Evolutionary conservation across 805 yeast species (phyloP).

Genomic region (Yarrowia alimentaria): DNA sequence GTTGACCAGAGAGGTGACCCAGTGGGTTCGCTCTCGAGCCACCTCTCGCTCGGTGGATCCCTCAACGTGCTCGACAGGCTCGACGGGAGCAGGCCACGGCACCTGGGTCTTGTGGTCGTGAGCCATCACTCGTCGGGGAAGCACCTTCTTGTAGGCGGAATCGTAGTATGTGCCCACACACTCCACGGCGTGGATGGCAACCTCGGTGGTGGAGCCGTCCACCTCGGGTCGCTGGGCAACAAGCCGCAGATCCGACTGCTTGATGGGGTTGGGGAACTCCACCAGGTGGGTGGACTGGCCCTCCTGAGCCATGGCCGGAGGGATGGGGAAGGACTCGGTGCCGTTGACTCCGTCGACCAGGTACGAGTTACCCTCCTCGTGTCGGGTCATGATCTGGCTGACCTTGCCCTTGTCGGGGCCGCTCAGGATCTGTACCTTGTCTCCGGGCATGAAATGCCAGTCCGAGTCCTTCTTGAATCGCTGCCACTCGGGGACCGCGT

Average conservation of each 20-base stretch:
- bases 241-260: constrained; percentile 60
- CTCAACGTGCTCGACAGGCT: constrained; percentile 47
- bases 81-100: constrained; percentile 84
- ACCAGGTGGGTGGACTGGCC: constrained; percentile 71
- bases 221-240: constrained; percentile 76
- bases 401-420: constrained; percentile 77
- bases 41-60: constrained; percentile 40
- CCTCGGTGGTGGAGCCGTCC: constrained; percentile 58
- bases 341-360: constrained; percentile 68
- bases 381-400: constrained; percentile 61
- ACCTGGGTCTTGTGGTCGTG: constrained; percentile 62
- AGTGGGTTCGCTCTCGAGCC: constrained; percentile 71
- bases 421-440: constrained; percentile 65
- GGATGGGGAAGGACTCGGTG: constrained; percentile 60
- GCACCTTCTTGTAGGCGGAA: constrained; percentile 62
- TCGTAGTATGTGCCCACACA: constrained; percentile 73
- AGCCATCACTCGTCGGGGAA: constrained; percentile 75
- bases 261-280: constrained; percentile 64
- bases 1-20: constrained; percentile 67
- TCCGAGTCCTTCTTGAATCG: constrained; percentile 48
- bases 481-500: constrained; percentile 39
- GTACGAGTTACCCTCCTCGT: constrained; percentile 59
- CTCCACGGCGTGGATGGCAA: constrained; percentile 73
- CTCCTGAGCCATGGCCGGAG: constrained; percentile 68
- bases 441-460: constrained; percentile 69